Percentiles rank a stretch among this genome's conserved stretches.
phyloP scores from a whole-genome alignment of 164 flowering plant species.

The Piper longum region DNA sequence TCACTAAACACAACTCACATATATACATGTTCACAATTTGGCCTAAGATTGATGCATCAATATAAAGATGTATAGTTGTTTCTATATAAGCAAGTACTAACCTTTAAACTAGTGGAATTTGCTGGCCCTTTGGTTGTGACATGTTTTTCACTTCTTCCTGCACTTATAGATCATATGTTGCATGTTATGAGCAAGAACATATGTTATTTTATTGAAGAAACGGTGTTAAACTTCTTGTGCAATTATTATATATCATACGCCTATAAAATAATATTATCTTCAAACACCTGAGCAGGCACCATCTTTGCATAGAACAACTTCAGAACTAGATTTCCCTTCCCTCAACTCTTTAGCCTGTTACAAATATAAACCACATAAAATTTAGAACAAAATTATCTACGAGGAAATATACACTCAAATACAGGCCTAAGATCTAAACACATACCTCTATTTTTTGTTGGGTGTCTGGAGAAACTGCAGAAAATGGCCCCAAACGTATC shows the following conservation, averaged over 20 bases:
- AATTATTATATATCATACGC: slow-evolving; percentile 22
- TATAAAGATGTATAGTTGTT: not conserved
- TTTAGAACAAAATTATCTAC: too few species aligned
- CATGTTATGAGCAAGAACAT: not conserved
- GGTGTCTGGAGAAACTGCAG: slow-evolving; percentile 2
- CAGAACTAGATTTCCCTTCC: slow-evolving; percentile 5
- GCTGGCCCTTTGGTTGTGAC: not conserved
- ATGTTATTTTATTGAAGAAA: not conserved
- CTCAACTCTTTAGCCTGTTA: slow-evolving; percentile 13
- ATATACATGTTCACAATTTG: not conserved
- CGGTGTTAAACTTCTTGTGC: slow-evolving; percentile 65
- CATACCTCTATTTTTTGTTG: slow-evolving; percentile 17
- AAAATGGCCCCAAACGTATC: slow-evolving; percentile 22
- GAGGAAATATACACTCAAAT: too few species aligned
- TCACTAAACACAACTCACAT: not conserved
- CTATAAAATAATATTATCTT: slow-evolving; percentile 19
- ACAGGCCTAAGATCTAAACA: not conserved
- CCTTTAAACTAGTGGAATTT: not conserved
- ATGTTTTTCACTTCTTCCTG: slow-evolving; percentile 9
- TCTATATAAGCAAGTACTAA: not conserved
- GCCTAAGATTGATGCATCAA: too few species aligned
- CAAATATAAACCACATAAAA: slow-evolving; percentile 1
- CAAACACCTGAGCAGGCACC: slow-evolving; percentile 37
- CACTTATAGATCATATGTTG: not conserved
- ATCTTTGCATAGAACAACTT: slow-evolving; percentile 18